Evolutionary conservation across 2,329 filamentous ascomycete species (phyloP), one percentile per base, ranked within the genome.

Genomic region (Alternaria dauci): DNA sequence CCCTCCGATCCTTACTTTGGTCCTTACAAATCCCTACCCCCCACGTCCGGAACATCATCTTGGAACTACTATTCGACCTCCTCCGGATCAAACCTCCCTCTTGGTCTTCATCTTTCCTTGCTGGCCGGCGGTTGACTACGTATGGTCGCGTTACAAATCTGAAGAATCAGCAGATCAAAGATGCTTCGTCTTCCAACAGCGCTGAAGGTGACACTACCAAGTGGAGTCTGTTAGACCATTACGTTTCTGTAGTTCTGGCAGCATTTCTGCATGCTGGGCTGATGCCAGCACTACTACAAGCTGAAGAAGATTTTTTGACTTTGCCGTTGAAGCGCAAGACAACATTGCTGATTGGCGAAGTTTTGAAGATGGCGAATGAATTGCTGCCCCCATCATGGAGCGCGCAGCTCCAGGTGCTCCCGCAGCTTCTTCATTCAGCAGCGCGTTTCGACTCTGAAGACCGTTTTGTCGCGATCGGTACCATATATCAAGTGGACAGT

Each of bases 401-500:
- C 74, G 88, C 89, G 52, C 87, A 93, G 48, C 82, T 99, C 25
- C 95, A 99, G 73, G 86, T 97, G 6, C 86, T 99, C 18, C 95
- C 95, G 0, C 90, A 94, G 62, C 84, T 98, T 1, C 91, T 99
- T 71, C 85, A 89, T 7, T 88, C 89, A 0, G 93, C 94, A 5
- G 86, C 91, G 2, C 86, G 88, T 34, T 92, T 94, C 69, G 83
- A 87, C 23, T 84, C 88, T 20, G 88, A 94, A 30, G 86, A 88
- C 25, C 89, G 92, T 55, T 94, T 94, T 68, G 84, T 91, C 58
- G 93, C 94, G 7, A 94, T 93, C 8, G 90, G 93, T 8, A 96
- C 96, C 18, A 92, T 99, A 12, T 99, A 98, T 73, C 95, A 98
- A 76, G 96, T 99, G 55, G 97, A 97, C 80, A 97, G 94, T 75